Evolutionary conservation across 768 basidiomycete species (phyloP), one percentile per base, ranked within the genome.

Genomic region (Hericium rajendrae): DNA sequence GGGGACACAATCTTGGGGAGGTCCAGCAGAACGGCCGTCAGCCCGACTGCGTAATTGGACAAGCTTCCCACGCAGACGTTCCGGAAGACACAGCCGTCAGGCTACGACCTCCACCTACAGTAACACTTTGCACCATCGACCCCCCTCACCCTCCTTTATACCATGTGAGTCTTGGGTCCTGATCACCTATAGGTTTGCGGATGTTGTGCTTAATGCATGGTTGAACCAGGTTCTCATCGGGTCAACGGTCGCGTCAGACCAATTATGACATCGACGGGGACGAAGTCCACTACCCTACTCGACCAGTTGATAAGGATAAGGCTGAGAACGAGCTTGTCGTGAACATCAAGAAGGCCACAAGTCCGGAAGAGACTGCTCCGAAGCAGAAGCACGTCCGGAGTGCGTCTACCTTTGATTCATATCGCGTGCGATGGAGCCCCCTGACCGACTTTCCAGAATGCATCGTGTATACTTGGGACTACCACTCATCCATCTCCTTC

Each of bases 371-470:
- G 75, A 82, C 84, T 28, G 95, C 97, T 4, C 97, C 97, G 8
- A 99, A 99, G 72, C 94, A 97, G 80, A 99, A 99, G 69, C 97
- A 99, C 69, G 97, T 99, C 65, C 84, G 97, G 70, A 98, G 95
- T 97, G 73, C 70, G 87, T 78, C 53, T 28, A 0, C 4, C 40
- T 9, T 24, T 13, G 16, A 13, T 38, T 13, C 22, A n/a, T 38
- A 1, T 11, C 57, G 43, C 51, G 26, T 56, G 24, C 53, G 48
- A 38, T 57, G 57, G 15, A n/a, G 15, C 12, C 12, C 50, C 39
- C n/a, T 60, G 38, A 52, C 40, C 15, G 40, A 20, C 37, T 26
- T 20, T 9, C 10, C 70, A 98, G 95, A 97, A 76, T 92, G 90
- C 66, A 97, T 99, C 69, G 91, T 98, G 24, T 99, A 94, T 71